phyloP scores from a whole-genome alignment of 73 alveolate species.

The Paramecium sexaurelia region DNA sequence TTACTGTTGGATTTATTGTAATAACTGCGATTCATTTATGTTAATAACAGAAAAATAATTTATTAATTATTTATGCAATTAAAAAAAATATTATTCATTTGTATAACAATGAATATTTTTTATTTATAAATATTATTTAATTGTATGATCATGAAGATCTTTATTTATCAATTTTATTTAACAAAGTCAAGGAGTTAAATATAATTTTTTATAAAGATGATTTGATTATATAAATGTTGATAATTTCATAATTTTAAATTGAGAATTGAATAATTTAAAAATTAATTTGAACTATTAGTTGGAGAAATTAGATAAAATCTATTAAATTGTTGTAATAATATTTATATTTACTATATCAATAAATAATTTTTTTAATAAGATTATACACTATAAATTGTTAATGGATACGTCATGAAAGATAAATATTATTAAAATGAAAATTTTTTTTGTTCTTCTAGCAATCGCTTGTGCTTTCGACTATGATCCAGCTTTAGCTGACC shows the following conservation, averaged over 20 bases:
- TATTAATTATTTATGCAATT: neutral
- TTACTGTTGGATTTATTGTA: conserved; percentile 7
- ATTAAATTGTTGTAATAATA: no score
- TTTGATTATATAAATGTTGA: no score
- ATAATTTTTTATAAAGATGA: no score
- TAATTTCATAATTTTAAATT: no score
- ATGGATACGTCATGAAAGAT: neutral
- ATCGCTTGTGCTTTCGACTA: neutral
- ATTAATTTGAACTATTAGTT: no score
- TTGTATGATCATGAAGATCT: no score
- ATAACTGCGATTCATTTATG: conserved; percentile 33
- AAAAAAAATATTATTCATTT: neutral
- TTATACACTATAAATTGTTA: neutral
- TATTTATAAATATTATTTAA: neutral
- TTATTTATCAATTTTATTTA: no score
- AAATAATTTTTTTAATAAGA: no score
- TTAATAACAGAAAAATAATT: conserved; percentile 12
- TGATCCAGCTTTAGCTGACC: neutral
- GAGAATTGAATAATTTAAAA: no score
- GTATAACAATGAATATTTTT: neutral
- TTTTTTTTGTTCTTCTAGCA: neutral
- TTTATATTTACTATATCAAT: no score
- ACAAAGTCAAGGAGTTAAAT: no score
- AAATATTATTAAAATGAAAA: neutral
- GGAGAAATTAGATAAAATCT: no score